Percentiles rank a stretch among this genome's conserved stretches.
These are phyloP conservation scores for Xylariales sp. DNA, from an alignment of 2,329 filamentous ascomycete species.

Conservation along the genomic window DNA sequence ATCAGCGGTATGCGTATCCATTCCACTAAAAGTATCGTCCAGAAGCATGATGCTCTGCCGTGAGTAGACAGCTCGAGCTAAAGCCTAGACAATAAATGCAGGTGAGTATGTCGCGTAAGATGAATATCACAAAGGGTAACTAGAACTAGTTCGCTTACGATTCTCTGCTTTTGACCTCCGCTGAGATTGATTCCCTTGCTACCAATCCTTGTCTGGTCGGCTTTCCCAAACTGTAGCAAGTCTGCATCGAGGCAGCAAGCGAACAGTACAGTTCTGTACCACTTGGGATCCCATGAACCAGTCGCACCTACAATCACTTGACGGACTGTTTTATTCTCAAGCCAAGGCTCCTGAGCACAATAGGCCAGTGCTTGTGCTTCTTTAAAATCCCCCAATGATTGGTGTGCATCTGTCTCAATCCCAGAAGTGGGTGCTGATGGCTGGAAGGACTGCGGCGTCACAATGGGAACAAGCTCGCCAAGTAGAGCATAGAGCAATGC, in stretches of 20 bases:
- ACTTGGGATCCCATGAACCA: constrained; percentile 7
- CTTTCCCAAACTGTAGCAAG: constrained; percentile 10
- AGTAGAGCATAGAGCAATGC: constrained; percentile 8
- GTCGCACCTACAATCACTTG: constrained; percentile 11
- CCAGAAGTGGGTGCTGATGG: neutral
- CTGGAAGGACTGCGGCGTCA: too few species aligned
- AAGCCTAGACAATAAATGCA: constrained; percentile 19
- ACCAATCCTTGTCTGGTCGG: constrained; percentile 18
- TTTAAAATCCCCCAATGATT: too few species aligned
- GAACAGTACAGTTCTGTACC: constrained; percentile 9
- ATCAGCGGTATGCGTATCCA: constrained; percentile 28
- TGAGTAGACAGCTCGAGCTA: constrained; percentile 33
- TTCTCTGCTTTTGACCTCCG: constrained; percentile 13
- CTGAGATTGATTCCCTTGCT: constrained; percentile 20
- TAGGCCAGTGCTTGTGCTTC: too few species aligned
- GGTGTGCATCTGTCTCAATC: too few species aligned
- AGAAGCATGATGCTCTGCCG: constrained; percentile 24
- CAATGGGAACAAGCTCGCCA: constrained; percentile 5
- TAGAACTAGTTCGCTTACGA: constrained; percentile 16
- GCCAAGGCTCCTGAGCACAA: constrained; percentile 12
- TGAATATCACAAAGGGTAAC: constrained; percentile 12
- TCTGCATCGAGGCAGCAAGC: constrained; percentile 10
- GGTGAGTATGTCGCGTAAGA: constrained; percentile 10
- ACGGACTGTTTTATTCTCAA: constrained; percentile 9
- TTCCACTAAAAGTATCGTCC: constrained; percentile 32